Base-by-base conservation (phyloP, 1,284 basidiomycete species). In the Serendipita sp. region DNA sequence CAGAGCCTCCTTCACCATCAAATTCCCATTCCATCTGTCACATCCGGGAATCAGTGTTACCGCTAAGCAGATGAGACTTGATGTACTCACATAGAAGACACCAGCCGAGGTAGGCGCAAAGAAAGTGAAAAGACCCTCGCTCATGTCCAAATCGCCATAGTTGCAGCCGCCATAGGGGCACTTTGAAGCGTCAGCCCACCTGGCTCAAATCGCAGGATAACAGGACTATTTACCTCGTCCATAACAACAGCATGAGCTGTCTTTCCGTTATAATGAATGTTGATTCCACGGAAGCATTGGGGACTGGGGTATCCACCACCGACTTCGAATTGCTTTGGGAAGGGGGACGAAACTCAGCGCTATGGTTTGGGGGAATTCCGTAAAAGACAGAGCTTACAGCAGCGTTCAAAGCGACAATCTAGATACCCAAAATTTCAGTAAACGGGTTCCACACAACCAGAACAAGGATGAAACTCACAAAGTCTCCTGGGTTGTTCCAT, bases 251-350 rank as follows among this genome's bases (percentile, higher is more conserved):
- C 77, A 61, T 72, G 68, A 38, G 72, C 70, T n/a, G 74, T 74
- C 69, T 77, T 79, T 42, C 76, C 76, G 66, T 76, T 72, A 68
- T 75, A 76, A 53, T 74, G 72, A 67, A 82, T 78, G 60, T 75
- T 77, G 67, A 82, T 76, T 43, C 67, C 72, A 67, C 78, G 72
- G 71, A 76, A 78, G 69, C 80, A 82, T 65, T 77, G 70, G 1
- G 72, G 70, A 50, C 76, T 71, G 49, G 72, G 72, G 64, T 70
- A 68, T 45, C 60, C 44, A 22, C 26, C 42, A 38, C 62, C 72
- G 44, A 67, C 65, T 34, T 43, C 70, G 61, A 65, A 72, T 69
- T 72, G 69, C 71, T 72, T 17, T 63, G 22, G 63, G n/a, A 13
- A 26, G 8, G 60, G 53, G 53, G 42, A 61, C 45, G 60, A 60